phyloP scores from a whole-genome alignment of 768 basidiomycete genomes.

The Leccinum longicurvipes region DNA sequence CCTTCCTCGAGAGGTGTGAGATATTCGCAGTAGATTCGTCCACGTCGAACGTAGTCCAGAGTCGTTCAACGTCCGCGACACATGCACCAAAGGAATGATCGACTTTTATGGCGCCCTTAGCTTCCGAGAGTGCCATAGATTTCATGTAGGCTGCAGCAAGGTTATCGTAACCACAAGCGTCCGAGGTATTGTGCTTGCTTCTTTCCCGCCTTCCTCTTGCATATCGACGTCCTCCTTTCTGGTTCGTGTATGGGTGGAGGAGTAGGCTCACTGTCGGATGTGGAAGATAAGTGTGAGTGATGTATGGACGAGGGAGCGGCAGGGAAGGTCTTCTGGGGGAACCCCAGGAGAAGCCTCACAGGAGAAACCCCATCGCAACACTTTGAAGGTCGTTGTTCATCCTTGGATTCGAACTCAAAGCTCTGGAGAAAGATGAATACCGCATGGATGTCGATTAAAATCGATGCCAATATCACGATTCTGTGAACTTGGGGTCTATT shows the following conservation, averaged over 20 bases:
- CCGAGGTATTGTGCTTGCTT: constrained; percentile 78
- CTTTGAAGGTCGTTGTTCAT: constrained; percentile 95
- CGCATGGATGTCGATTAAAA: not conserved
- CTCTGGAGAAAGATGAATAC: constrained; percentile 31
- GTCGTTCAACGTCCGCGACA: not conserved
- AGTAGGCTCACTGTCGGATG: constrained; percentile 39
- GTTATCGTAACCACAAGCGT: constrained; percentile 94
- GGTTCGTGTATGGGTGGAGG: constrained; percentile 37
- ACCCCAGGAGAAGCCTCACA: constrained; percentile 79
- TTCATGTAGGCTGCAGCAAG: constrained; percentile 96
- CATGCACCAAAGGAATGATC: constrained; percentile 75
- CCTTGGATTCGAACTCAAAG: constrained; percentile 70
- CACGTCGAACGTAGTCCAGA: not conserved
- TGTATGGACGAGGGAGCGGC: constrained; percentile 25
- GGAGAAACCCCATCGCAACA: constrained; percentile 87
- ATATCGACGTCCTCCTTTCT: constrained; percentile 64
- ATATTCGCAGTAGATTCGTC: constrained; percentile 12
- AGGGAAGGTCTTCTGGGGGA: constrained; percentile 43
- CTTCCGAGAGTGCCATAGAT: constrained; percentile 88
- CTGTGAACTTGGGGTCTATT: constrained; percentile 63
- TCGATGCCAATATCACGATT: constrained; percentile 38
- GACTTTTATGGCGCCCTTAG: constrained; percentile 90
- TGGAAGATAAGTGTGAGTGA: constrained; percentile 37
- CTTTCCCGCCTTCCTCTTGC: constrained; percentile 62
- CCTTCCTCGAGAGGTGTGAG: constrained; percentile 10